Conservation (phyloP, 2,329 filamentous ascomycete species). For the Claviceps sp. region DNA sequence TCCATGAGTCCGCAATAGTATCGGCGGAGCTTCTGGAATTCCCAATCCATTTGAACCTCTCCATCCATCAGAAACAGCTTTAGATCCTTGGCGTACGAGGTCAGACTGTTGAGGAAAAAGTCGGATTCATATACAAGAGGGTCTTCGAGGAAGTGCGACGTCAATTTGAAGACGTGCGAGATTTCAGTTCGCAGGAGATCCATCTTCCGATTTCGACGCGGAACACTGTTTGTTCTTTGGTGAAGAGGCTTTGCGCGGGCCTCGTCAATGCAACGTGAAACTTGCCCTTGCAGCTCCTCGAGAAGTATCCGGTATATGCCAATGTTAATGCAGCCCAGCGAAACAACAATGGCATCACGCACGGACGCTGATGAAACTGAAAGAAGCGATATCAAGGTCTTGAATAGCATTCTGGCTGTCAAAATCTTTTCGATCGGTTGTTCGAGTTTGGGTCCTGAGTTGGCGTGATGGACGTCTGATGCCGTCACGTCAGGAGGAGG, state of each 20-base stretch:
- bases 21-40: slow-evolving; percentile 79
- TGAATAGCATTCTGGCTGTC: slow-evolving; percentile 79
- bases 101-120: slow-evolving; percentile 79
- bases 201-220: slow-evolving; percentile 67
- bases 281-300: slow-evolving; percentile 78
- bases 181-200: slow-evolving; percentile 86
- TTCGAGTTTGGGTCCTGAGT: slow-evolving; percentile 63
- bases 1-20: slow-evolving; percentile 94
- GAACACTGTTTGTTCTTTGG: slow-evolving; percentile 70
- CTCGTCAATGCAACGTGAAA: slow-evolving; percentile 76
- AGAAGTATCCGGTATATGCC: slow-evolving; percentile 85
- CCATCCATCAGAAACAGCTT: slow-evolving; percentile 91
- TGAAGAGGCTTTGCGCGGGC: slow-evolving; percentile 78
- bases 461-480: slow-evolving; percentile 57
- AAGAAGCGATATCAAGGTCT: slow-evolving; percentile 77
- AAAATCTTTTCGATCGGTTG: slow-evolving; percentile 60
- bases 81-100: slow-evolving; percentile 80
- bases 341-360: slow-evolving; percentile 77
- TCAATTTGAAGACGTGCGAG: slow-evolving; percentile 90
- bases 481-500: slow-evolving; percentile 20
- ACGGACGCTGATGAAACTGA: slow-evolving; percentile 69
- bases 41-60: slow-evolving; percentile 88
- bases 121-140: slow-evolving; percentile 71
- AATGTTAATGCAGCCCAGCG: slow-evolving; percentile 87
- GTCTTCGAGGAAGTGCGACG: slow-evolving; percentile 73